Conservation (phyloP, 2,329 filamentous ascomycete species). For the Gyromitra esculenta region DNA sequence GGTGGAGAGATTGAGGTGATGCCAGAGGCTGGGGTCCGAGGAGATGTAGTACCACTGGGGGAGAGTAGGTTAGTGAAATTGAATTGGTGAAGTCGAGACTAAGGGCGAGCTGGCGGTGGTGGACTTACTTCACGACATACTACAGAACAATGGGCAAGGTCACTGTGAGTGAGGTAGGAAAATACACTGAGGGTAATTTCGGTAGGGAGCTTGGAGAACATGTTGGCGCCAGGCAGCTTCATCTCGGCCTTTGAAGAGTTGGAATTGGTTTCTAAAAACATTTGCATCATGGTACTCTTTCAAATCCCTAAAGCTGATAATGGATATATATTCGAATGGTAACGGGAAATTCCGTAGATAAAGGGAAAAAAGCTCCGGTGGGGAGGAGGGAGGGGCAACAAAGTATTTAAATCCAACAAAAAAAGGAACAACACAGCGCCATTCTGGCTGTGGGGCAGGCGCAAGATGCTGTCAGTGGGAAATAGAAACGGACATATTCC, state of each 20-base stretch:
- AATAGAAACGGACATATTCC: background rate
- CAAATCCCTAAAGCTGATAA: background rate
- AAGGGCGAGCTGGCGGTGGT: background rate
- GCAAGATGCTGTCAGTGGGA: background rate
- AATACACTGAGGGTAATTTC: constrained; percentile 53
- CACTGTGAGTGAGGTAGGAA: constrained; percentile 46
- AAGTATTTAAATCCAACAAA: constrained; percentile 43
- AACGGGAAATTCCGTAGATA: constrained; percentile 24
- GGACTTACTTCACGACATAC: constrained; percentile 52
- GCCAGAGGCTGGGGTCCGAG: constrained; percentile 49
- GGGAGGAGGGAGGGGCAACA: constrained; percentile 35
- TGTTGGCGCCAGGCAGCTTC: constrained; percentile 22
- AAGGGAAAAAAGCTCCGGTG: background rate
- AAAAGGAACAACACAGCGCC: constrained; percentile 20
- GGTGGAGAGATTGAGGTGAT: constrained; percentile 44
- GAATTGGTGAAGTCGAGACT: background rate
- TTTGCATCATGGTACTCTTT: constrained; percentile 19
- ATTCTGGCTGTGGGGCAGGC: constrained; percentile 3
- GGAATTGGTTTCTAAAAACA: background rate
- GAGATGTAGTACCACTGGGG: constrained; percentile 51
- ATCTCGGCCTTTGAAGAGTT: constrained; percentile 10
- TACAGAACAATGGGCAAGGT: constrained; percentile 45
- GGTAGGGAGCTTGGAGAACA: constrained; percentile 48
- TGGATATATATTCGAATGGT: constrained; percentile 1
- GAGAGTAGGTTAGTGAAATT: constrained; percentile 8